Evolutionary conservation across 257 asterid genomes (phyloP).

Genomic region (Nemophila menziesii): DNA sequence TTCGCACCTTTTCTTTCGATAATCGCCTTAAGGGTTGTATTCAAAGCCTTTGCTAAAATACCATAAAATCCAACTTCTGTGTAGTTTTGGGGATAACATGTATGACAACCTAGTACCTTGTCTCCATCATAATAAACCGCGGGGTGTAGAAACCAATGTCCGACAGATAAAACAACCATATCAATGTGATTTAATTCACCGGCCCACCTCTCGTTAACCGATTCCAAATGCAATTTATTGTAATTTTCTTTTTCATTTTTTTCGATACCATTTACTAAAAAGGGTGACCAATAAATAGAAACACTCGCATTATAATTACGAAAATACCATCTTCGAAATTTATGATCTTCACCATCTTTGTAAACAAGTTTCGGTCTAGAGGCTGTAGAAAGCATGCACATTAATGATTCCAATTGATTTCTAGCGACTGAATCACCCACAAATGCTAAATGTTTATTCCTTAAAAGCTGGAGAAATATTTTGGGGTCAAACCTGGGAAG

Average conservation of each 20-base stretch:
- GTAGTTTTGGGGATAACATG: constrained; percentile 20
- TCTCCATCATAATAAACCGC: constrained; percentile 33
- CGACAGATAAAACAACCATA: constrained; percentile 40
- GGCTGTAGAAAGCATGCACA: constrained; percentile 43
- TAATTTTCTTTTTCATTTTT: constrained; percentile 19
- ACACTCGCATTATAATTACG: constrained; percentile 30
- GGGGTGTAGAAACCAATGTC: constrained; percentile 63
- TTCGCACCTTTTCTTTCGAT: constrained; percentile 11
- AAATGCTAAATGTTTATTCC: constrained; percentile 57
- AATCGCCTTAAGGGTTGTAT: constrained; percentile 30
- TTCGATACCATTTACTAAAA: constrained; percentile 57
- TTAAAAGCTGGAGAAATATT: constrained; percentile 34
- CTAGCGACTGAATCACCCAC: constrained; percentile 86
- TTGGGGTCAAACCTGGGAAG: constrained; percentile 53
- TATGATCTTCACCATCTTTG: constrained; percentile 38
- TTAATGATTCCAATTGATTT: constrained; percentile 66
- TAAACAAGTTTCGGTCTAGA: constrained; percentile 39
- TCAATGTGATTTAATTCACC: constrained; percentile 31
- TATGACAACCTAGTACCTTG: constrained; percentile 53
- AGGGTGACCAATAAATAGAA: constrained; percentile 80
- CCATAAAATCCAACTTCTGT: constrained; percentile 53
- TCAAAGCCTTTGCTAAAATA: constrained; percentile 35
- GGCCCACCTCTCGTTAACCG: constrained; percentile 54
- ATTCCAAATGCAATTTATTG: constrained; percentile 40
- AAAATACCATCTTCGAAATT: constrained; percentile 56